Evolutionary conservation across 352 stramenopile genomes (phyloP), one percentile per base, ranked within the genome.

Genomic region (Phytophthora uliginosa): DNA sequence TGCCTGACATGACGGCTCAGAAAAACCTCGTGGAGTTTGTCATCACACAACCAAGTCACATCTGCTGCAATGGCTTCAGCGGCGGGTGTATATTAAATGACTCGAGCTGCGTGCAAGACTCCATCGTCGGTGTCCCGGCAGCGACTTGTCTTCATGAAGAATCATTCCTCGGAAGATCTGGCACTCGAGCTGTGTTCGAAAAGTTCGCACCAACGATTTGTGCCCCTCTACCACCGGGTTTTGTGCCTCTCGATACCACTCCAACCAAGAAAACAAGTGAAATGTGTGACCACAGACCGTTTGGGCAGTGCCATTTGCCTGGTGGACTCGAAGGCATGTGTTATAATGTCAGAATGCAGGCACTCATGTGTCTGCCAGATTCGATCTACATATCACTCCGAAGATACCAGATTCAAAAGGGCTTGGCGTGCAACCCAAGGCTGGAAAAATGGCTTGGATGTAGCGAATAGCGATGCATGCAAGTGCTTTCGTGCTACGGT

Each of bases 1-100:
- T 69, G 18, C 63, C 63, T 28, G 63, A 63, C 42, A 54, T 69
- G 40, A 26, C 52, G 20, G 10, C 63, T 8, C 53, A 55, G 22
- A 17, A 40, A 13, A 63, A 40, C 4, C 40, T 69, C 18, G 17
- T 18, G 6, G 22, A 52, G n/a, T 50, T 69, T 56, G 42, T 57
- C 9, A 48, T 69, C 18, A 48, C 33, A 7, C 34, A 31, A 28
- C 63, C 26, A 9, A 69, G 26, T 36, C 52, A 50, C n/a, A 52
- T 69, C 8, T 69, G 63, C 40, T 69, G 63, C 53, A 69, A 63
- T 24, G 63, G 63, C 12, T 69, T 69, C 26, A 51, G 20, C 9
- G 48, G 62, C 18, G 24, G 8, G 26, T 69, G 63, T 38, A 12
- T 48, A n/a, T 22, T 51, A 12, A 33, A 52, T 26, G 62, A 69